These are phyloP conservation scores for Tulasnella sp. DNA, from an alignment of 768 basidiomycete genomes.

Conservation along the genomic window DNA sequence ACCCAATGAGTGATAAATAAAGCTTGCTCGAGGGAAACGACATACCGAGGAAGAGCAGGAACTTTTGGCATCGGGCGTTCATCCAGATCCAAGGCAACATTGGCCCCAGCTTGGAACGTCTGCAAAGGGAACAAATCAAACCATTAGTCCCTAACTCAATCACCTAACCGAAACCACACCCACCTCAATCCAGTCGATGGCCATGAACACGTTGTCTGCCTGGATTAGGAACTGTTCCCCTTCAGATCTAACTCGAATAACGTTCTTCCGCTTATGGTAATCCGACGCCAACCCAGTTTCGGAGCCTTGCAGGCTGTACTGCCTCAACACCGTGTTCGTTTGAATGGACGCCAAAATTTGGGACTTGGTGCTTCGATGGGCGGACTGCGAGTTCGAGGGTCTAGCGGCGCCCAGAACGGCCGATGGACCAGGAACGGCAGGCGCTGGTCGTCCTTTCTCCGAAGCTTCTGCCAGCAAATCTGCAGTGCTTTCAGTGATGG, in stretches of 20 bases:
- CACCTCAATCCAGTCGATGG: conserved; percentile 96
- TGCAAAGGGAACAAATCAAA: conserved; percentile 35
- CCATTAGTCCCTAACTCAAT: neutral
- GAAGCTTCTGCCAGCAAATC: conserved; percentile 22
- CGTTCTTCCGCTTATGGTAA: conserved; percentile 89
- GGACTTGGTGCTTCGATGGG: conserved; percentile 28
- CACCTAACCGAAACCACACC: conserved; percentile 30
- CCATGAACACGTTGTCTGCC: conserved; percentile 72
- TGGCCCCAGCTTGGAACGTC: conserved; percentile 87
- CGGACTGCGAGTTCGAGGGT: conserved; percentile 34
- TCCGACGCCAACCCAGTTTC: conserved; percentile 95
- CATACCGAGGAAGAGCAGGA: conserved; percentile 75
- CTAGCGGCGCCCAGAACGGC: conserved; percentile 28
- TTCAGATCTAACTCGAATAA: conserved; percentile 85
- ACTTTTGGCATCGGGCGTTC: conserved; percentile 88
- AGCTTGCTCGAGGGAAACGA: conserved; percentile 22
- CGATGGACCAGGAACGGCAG: neutral
- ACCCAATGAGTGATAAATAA: neutral
- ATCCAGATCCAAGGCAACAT: conserved; percentile 89
- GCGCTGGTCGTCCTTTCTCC: conserved; percentile 1
- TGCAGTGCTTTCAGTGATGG: neutral
- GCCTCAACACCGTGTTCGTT: conserved; percentile 48
- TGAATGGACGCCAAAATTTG: conserved; percentile 33
- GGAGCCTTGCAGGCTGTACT: conserved; percentile 81
- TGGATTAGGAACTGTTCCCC: conserved; percentile 97